Evolutionary conservation across 1,139 yeast species (phyloP), one percentile per base, ranked within the genome.

Genomic region (Taphrina betulina): DNA sequence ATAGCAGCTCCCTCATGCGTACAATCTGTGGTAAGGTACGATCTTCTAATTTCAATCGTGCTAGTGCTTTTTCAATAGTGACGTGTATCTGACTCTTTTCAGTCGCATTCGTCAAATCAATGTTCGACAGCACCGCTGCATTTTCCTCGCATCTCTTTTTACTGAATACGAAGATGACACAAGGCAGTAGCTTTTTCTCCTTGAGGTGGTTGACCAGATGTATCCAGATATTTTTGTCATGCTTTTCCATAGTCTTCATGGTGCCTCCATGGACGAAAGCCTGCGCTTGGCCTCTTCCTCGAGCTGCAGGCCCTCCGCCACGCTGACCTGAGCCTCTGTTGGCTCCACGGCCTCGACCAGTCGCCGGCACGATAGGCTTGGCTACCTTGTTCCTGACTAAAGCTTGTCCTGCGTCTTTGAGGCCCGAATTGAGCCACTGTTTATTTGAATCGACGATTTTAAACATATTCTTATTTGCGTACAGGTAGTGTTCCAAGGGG

Each of bases 61-160:
- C 78, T 28, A 90, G 85, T 0, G 97, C 95, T 64, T 83, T 80
- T 65, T 90, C 96, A 59, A 92, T 82, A 65, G 92, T 90, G 88
- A 89, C 83, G 67, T 86, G 95, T 58, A 92, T 83, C 66, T 88
- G 96, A 0, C 96, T 85, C 64, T 85, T 84, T 67, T 92, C 98
- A 61, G 78, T 81, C 7, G 86, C 84, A 53, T 78, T 83, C 66
- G 95, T 85, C 68, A 88, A 87, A 66, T 89, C 94, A 43, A 87
- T 73, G 22, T 56, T 57, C 36, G 89, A 80, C 55, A 92, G 71
- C 57, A 88, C 79, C 62, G 82, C 86, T 0, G 96, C 97, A 69
- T 86, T 90, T 63, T 87, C 94, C 68, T 90, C 97, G 71, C 96
- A 89, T 63, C 87, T 78, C 67, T 89, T 89, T 67, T 92, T 88